These are phyloP conservation scores for Artemisia annua DNA, from an alignment of 129 eudicot genomes.

Conservation along the genomic window DNA sequence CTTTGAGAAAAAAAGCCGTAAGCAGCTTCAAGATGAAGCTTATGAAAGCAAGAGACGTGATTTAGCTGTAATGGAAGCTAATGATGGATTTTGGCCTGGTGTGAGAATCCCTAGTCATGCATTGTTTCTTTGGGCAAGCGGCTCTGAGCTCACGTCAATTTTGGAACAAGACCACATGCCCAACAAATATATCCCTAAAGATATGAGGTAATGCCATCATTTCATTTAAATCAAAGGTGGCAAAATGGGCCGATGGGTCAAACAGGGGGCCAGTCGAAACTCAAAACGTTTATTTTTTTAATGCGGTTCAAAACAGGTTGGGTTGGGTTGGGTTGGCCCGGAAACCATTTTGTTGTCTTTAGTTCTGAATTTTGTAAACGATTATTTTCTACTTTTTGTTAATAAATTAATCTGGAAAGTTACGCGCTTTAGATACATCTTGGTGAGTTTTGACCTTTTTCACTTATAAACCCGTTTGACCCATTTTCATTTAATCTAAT, in stretches of 20 bases:
- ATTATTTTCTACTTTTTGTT: too few relatives aligned
- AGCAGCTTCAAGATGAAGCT: conserved; percentile 90
- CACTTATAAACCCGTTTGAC: not conserved
- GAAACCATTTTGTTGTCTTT: not conserved
- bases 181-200: conserved; percentile 75
- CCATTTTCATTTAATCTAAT: not conserved
- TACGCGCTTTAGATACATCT: not conserved
- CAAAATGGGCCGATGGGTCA: not conserved
- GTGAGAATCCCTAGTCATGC: conserved; percentile 86
- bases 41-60: conserved; percentile 84
- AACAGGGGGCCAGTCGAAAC: not conserved
- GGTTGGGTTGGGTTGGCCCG: not conserved
- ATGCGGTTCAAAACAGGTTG: not conserved
- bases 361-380: too few relatives aligned
- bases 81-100: conserved; percentile 94
- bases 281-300: too few relatives aligned
- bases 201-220: conserved; percentile 54
- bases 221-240: not conserved
- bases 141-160: conserved; percentile 77
- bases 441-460: not conserved
- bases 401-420: not conserved
- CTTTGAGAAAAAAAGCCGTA: conserved; percentile 62
- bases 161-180: conserved; percentile 94
- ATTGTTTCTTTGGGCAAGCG: conserved; percentile 94
- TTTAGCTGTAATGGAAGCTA: conserved; percentile 88